phyloP scores from a whole-genome alignment of 2,329 filamentous ascomycete species.

The Nothophaeocryptopus gaeumannii region DNA sequence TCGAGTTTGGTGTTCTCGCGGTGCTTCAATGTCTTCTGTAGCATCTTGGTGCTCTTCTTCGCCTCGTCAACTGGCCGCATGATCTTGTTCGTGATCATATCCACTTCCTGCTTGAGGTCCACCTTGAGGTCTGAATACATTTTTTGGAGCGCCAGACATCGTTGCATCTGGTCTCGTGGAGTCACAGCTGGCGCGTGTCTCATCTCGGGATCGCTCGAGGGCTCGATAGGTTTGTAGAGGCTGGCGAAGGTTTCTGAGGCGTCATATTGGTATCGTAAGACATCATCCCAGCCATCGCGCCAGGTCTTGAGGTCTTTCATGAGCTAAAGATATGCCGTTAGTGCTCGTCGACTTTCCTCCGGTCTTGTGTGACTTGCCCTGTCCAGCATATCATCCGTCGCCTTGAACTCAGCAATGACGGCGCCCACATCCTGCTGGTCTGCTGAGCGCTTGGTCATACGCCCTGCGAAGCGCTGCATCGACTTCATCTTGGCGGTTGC shows the following conservation, averaged over 20 bases:
- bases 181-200: slow-evolving; percentile 59
- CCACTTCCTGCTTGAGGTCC: slow-evolving; percentile 70
- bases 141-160: slow-evolving; percentile 63
- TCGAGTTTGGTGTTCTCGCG: slow-evolving; percentile 78
- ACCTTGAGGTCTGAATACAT: slow-evolving; percentile 68
- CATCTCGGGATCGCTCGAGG: slow-evolving; percentile 53
- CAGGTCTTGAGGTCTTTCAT: slow-evolving; percentile 72
- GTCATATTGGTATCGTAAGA: slow-evolving; percentile 66
- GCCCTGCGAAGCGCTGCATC: slow-evolving; percentile 71
- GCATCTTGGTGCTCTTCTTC: slow-evolving; percentile 64
- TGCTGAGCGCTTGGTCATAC: slow-evolving; percentile 66
- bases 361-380: slow-evolving; percentile 51
- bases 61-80: slow-evolving; percentile 68
- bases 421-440: slow-evolving; percentile 74
- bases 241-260: slow-evolving; percentile 66
- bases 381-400: slow-evolving; percentile 70
- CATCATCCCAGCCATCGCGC: slow-evolving; percentile 73
- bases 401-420: slow-evolving; percentile 74
- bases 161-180: slow-evolving; percentile 60
- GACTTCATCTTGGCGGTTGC: slow-evolving; percentile 33
- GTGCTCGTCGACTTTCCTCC: neutral
- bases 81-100: slow-evolving; percentile 66
- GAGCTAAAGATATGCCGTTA: slow-evolving; percentile 51
- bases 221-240: slow-evolving; percentile 74
- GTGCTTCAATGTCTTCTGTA: slow-evolving; percentile 82